Evolutionary conservation across 2,329 filamentous ascomycete genomes (phyloP).

Genomic region (Reticulascus tulasneorum): DNA sequence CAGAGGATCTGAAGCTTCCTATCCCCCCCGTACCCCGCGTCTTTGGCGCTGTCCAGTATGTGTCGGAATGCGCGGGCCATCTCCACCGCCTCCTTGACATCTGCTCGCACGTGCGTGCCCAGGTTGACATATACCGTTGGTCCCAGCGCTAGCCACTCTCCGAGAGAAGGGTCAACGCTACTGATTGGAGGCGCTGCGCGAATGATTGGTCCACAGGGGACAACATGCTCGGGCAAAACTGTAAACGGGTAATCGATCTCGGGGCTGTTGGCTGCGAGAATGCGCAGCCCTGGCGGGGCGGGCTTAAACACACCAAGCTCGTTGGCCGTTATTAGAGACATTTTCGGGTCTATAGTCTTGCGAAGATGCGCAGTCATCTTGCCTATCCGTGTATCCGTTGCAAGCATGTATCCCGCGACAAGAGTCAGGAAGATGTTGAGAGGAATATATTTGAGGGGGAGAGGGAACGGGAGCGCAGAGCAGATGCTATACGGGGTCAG

Average conservation of each 20-base stretch:
- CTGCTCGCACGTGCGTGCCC: constrained; percentile 17
- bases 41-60: constrained; percentile 3
- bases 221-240: background rate
- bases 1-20: constrained; percentile 31
- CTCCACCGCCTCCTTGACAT: constrained; percentile 11
- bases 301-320: constrained; percentile 21
- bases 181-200: background rate
- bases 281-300: constrained; percentile 1
- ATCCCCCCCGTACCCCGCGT: constrained; percentile 5
- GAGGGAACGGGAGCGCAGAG: constrained; percentile 15
- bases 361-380: background rate
- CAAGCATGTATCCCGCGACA: background rate
- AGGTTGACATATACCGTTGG: constrained; percentile 13
- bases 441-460: constrained; percentile 2
- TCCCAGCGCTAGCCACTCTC: constrained; percentile 2
- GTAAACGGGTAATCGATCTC: constrained; percentile 8
- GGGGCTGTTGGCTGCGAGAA: constrained; percentile 7
- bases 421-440: constrained; percentile 5
- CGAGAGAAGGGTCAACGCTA: constrained; percentile 1
- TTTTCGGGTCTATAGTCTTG: constrained; percentile 1
- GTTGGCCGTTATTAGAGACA: constrained; percentile 38
- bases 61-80: constrained; percentile 8
- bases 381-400: background rate
- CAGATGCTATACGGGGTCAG: background rate
- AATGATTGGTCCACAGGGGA: constrained; percentile 3